Conservation (phyloP, 116 monocot genomes). For the Phalaenopsis hybrid region DNA sequence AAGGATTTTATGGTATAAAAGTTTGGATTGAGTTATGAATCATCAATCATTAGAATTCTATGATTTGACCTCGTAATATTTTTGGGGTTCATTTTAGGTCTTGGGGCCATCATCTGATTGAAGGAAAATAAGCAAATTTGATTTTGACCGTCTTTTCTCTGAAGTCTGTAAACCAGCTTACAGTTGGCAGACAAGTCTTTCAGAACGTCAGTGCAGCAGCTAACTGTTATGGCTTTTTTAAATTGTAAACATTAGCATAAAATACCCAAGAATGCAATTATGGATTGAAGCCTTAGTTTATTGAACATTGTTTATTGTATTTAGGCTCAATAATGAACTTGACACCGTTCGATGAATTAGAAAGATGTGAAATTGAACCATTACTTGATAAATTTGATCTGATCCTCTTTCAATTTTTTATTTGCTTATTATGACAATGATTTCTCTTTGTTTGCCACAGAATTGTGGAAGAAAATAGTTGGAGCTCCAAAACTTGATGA, state of each 20-base stretch:
- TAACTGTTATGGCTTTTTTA: not conserved
- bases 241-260: not conserved
- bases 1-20: not conserved
- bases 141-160: not conserved
- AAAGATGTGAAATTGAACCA: not conserved
- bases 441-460: constrained; percentile 30
- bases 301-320: not conserved
- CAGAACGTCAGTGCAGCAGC: not conserved
- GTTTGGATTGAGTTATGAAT: not conserved
- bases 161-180: constrained; percentile 1
- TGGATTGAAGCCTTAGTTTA: not conserved
- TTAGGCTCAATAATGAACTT: not conserved
- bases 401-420: not conserved
- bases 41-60: not conserved
- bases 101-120: not conserved
- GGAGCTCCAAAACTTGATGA: constrained; percentile 63
- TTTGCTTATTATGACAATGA: not conserved
- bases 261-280: not conserved
- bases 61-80: not conserved
- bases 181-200: not conserved
- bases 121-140: not conserved
- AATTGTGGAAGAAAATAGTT: constrained; percentile 76
- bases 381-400: not conserved
- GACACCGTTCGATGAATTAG: not conserved
- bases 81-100: not conserved